A percentile compares a stretch with the other conserved stretches of the same genome.
These are phyloP conservation scores for Lagerstroemia speciosa DNA, from an alignment of 345 rosid species.

Conservation along the genomic window DNA sequence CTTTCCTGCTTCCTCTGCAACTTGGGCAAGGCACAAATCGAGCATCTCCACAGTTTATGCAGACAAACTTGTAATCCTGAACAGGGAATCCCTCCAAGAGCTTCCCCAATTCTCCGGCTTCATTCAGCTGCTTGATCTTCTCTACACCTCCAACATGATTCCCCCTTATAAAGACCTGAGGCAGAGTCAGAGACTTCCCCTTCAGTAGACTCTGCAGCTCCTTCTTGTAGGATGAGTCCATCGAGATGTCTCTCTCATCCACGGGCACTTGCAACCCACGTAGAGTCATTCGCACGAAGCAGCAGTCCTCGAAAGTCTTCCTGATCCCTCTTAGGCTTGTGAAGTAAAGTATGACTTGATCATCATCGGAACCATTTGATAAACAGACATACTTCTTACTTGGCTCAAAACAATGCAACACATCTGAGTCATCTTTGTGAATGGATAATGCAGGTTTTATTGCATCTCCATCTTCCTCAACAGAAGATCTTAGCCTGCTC, in stretches of 20 bases:
- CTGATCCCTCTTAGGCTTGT: constrained; percentile 77
- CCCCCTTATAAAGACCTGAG: constrained; percentile 62
- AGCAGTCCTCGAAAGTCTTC: constrained; percentile 79
- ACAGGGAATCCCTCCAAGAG: constrained; percentile 43
- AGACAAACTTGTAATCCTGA: constrained; percentile 24
- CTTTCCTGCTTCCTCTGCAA: constrained; percentile 71
- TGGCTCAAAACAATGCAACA: neutral
- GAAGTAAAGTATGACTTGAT: constrained; percentile 52
- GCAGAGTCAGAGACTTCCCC: constrained; percentile 36
- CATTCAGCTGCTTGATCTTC: constrained; percentile 63
- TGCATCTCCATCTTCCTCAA: neutral
- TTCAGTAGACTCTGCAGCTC: constrained; percentile 39
- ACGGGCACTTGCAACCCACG: constrained; percentile 51
- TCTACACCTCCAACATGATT: constrained; percentile 60
- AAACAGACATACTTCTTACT: neutral
- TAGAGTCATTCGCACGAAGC: constrained; percentile 55
- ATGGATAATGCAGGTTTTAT: neutral
- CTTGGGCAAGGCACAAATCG: constrained; percentile 60
- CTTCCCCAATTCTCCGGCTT: constrained; percentile 53
- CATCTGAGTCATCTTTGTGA: neutral
- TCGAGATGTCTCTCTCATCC: constrained; percentile 77
- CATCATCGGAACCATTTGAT: constrained; percentile 15
- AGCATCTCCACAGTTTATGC: constrained; percentile 63
- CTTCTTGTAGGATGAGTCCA: constrained; percentile 48
- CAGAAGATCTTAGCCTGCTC: constrained; percentile 7